Evolutionary conservation across 352 stramenopile genomes (phyloP), one percentile per base, ranked within the genome.

Genomic region (Globisporangium cylindrosporum): DNA sequence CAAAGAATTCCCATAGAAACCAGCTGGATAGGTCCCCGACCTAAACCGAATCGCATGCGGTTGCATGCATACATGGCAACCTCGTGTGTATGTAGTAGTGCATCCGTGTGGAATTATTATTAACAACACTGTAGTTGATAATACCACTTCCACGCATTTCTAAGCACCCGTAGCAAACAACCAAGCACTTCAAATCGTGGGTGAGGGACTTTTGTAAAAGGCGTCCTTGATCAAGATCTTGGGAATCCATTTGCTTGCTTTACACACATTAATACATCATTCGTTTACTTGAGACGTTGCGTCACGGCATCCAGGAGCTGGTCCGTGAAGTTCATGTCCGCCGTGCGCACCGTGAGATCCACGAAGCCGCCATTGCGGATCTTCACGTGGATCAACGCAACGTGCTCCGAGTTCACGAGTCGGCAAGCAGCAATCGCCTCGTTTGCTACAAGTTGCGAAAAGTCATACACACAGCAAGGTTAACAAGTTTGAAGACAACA

Each of bases 301-400:
- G 82, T 72, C 24, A 82, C 78, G 3, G 84, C 78, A 18, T 91
- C 79, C 34, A 92, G 65, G 57, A 96, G 77, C 66, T 91, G 78
- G 66, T 92, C 81, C 7, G 89, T 93, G 66, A 96, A 91, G 59
- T 78, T 75, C 78, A 89, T 88, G 72, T 96, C 89, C 48, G 89
- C 85, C 32, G 86, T 95, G 63, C 88, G 85, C 57, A 96, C 89
- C 10, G 89, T 96, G 48, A 96, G 60, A 64, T 96, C 87, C 62
- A 95, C 68, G 65, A 95, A 95, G 32, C 86, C 89, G 25, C 83
- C 87, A 38, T 71, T 92, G 59, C 89, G 89, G 64, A 96, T 76
- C 73, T 96, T 96, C 55, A 91, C 79, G 75, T 96, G 89, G 69
- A 96, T 90, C 71, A 96, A 73, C 66, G 79, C 84, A 12, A 95